Evolutionary conservation across 176 grass and related monocot genomes (phyloP), one percentile per base, ranked within the genome.

Genomic region (Raddia distichophylla): DNA sequence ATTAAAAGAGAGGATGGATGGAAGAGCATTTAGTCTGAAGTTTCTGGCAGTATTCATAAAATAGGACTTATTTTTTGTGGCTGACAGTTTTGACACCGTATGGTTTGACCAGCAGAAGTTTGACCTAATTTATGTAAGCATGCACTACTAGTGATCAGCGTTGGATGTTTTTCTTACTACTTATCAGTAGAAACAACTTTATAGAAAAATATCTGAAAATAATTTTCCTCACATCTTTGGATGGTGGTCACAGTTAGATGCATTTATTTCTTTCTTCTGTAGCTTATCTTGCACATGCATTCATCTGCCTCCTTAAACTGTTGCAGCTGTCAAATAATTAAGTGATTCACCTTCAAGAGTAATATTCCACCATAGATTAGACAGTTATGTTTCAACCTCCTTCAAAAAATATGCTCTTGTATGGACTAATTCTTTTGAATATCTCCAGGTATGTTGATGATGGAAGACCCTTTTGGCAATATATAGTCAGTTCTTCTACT

Each of bases 401-500:
- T 87, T 44, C 2, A 15, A 54, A 69, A 75, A 7, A 71, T 69
- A 34, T 53, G 57, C 53, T 76, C 8, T n/a, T 48, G 4, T 60
- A 60, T 84, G 60, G 54, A 64, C 10, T 78, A 55, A 82, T 44
- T 60, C 22, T 37, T 78, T 33, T 52, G 8, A 71, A 44, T 82
- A 4, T 71, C 40, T 85, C 40, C 85, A 99, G 96, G 89, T 99
- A 99, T 79, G 96, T 99, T 44, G 80, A 93, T 90, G 96, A 99
- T 68, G 96, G 93, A 61, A 95, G 91, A 80, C 93, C 93, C 37
- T 93, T 99, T 85, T 98, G 91, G 91, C 92, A 95, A 88, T 58
- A 88, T 50, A 99, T 95, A 80, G 93, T 99, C 69, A 95, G 82
- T 73, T 86, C 85, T 86, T 99, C 93, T 32, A 99, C 96, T 16